Conservation (phyloP, 176 grass and related monocot genomes). For the Oryza meridionalis region DNA sequence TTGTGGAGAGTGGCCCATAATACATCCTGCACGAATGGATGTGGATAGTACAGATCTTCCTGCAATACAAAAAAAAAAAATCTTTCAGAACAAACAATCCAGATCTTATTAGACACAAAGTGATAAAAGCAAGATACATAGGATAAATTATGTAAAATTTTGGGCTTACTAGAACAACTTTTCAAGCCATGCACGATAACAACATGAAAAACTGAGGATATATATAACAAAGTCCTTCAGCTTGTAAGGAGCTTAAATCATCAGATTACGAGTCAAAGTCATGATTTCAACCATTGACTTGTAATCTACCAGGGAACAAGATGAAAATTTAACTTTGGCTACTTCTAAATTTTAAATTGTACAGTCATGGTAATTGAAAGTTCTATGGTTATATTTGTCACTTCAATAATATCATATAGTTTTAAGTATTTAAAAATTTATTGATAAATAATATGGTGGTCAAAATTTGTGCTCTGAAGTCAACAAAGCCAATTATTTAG, state of each 20-base stretch:
- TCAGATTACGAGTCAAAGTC: background rate
- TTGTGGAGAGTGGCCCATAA: conserved; percentile 94
- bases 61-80: conserved; percentile 44
- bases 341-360: background rate
- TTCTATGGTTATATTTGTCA: too few relatives aligned
- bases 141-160: background rate
- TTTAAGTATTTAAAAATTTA: too few relatives aligned
- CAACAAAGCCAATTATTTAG: background rate
- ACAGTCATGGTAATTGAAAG: too few relatives aligned
- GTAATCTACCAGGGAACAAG: conserved; percentile 6
- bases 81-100: conserved; percentile 23
- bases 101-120: conserved; percentile 19
- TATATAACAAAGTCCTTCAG: background rate
- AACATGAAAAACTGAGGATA: conserved; percentile 3
- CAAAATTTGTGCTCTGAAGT: too few relatives aligned
- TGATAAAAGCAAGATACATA: conserved; percentile 20
- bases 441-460: too few relatives aligned
- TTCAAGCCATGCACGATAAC: background rate
- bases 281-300: background rate
- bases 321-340: background rate
- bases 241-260: conserved; percentile 16
- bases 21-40: conserved; percentile 90
- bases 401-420: background rate
- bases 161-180: background rate
- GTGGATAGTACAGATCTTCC: conserved; percentile 99